These are phyloP conservation scores for Stagonosporopsis chrysanthemi DNA, from an alignment of 2,329 filamentous ascomycete species.

Conservation along the genomic window DNA sequence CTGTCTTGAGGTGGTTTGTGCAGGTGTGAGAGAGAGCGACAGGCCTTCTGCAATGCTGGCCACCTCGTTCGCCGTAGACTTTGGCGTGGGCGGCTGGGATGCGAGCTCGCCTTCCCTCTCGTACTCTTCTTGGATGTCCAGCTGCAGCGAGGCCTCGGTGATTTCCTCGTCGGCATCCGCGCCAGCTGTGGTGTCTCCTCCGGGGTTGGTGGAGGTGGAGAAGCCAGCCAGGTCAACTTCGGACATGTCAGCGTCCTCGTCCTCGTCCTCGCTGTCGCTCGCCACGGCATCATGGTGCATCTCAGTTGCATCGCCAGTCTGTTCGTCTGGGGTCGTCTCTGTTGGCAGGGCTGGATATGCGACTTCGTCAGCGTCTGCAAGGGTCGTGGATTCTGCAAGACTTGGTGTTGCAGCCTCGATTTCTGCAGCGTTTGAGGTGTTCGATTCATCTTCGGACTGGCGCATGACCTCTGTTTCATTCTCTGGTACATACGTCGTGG, in stretches of 20 bases:
- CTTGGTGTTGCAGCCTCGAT: neutral
- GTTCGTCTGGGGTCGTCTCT: neutral
- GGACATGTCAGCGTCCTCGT: conserved; percentile 21
- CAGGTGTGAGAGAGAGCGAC: conserved; percentile 31
- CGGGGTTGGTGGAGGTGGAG: neutral
- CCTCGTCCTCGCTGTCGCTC: conserved; percentile 14
- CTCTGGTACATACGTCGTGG: neutral
- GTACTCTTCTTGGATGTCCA: conserved; percentile 37
- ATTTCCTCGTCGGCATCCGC: conserved; percentile 23
- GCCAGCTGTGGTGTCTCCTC: neutral
- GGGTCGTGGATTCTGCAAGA: neutral
- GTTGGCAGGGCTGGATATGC: conserved; percentile 24
- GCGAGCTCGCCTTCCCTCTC: conserved; percentile 16
- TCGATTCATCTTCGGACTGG: neutral
- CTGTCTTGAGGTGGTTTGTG: conserved; percentile 20
- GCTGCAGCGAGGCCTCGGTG: conserved; percentile 43
- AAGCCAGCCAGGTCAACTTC: conserved; percentile 17
- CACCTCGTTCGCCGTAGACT: neutral
- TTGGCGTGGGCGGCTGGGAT: conserved; percentile 10
- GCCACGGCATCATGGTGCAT: neutral
- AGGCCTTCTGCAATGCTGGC: conserved; percentile 45
- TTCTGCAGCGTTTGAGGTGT: neutral
- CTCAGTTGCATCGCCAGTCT: neutral
- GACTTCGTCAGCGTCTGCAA: too few relatives aligned
- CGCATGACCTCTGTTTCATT: neutral